Evolutionary conservation across 768 basidiomycete species (phyloP), one percentile per base, ranked within the genome.

Genomic region (Phylloporus sp.): DNA sequence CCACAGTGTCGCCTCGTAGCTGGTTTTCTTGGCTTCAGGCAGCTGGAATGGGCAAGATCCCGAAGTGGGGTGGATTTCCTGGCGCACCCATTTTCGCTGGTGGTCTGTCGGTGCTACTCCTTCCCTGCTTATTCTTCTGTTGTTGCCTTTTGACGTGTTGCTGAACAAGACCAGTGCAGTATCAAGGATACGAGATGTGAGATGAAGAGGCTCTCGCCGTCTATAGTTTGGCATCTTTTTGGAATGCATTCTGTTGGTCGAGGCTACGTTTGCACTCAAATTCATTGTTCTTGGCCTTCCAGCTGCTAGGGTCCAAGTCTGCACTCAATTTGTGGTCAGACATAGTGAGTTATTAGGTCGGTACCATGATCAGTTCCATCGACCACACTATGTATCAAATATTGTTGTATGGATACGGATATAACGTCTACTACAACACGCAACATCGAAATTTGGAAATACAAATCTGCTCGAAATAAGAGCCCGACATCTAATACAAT

Each of bases 21-120:
- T 61, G 53, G 51, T 61, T 61, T 29, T 16, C 60, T 16, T 22
- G 9, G 15, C 51, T 62, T 7, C 59, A 59, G 32, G 44, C 49
- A 20, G 60, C 56, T 12, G 59, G 50, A 7, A 55, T 51, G 53
- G 56, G 56, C 3, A 13, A 2, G 12, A 22, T 47, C 1, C 59
- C 59, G 0, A n/a, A n/a, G 35, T 58, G 56, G 56, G 41, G 38
- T 27, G 27, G 49, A 9, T 6, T 36, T 32, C 39, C 24, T 13
- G 50, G 31, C 15, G 6, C 36, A 1, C 54, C 50, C n/a, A 10
- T 1, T 27, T 1, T 46, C 20, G 1, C 38, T 2, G 54, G 36
- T 2, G 18, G 38, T 31, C 2, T 59, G 8, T 28, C 47, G 41
- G 28, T 5, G 4, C 13, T 23, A 43, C 23, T 47, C 16, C 4